Percentiles rank a stretch among this genome's conserved stretches.
phyloP scores from a whole-genome alignment of 305 asterid genomes.

The Solanum hybrid region DNA sequence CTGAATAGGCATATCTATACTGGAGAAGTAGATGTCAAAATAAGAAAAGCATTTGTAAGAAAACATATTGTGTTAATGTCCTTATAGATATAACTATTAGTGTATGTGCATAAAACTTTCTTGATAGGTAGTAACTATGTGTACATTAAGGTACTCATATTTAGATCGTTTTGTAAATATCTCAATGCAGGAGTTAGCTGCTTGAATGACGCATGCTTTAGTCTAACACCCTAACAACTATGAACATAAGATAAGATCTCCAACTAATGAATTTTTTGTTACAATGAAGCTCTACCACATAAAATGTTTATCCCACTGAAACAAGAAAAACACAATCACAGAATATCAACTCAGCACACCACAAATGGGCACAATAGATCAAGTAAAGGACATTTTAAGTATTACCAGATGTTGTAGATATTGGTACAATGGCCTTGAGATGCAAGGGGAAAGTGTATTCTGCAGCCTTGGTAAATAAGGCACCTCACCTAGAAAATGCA shows the following conservation, averaged over 20 bases:
- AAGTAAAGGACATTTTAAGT: background rate
- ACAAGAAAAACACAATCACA: background rate
- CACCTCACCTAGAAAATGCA: slow-evolving; percentile 40
- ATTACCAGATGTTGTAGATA: slow-evolving; percentile 54
- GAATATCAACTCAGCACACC: background rate
- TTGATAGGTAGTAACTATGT: background rate
- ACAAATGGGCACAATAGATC: background rate
- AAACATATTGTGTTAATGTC: background rate
- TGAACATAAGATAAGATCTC: background rate
- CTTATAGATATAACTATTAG: background rate
- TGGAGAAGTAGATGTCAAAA: background rate
- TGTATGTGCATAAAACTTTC: background rate
- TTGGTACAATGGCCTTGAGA: slow-evolving; percentile 40
- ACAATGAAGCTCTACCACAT: background rate
- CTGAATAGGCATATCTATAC: background rate
- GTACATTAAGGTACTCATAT: background rate
- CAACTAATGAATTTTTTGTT: background rate
- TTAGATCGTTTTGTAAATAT: background rate
- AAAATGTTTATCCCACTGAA: background rate
- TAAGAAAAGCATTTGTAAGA: background rate
- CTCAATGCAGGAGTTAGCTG: background rate
- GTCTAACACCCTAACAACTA: background rate
- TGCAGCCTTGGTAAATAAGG: slow-evolving; percentile 27
- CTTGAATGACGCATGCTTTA: background rate
- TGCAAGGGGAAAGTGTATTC: slow-evolving; percentile 27